Conservation (phyloP, 345 rosid species). For the Sapria himalayana region DNA sequence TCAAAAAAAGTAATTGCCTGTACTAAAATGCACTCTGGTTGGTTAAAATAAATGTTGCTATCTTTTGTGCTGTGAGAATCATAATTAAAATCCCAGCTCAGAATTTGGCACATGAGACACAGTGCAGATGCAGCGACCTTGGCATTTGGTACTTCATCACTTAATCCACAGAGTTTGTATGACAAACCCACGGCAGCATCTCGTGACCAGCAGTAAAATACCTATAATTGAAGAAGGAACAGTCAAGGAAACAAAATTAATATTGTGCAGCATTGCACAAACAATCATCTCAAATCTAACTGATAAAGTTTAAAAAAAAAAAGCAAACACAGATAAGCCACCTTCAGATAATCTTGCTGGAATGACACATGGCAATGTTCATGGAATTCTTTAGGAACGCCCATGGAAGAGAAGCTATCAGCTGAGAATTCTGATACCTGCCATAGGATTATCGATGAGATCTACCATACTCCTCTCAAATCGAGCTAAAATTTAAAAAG, state of each 20-base stretch:
- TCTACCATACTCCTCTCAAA: constrained; percentile 5
- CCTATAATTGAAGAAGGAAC: constrained; percentile 22
- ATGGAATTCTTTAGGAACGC: constrained; percentile 93
- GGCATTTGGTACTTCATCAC: constrained; percentile 45
- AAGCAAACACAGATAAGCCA: constrained; percentile 8
- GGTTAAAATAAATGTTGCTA: constrained; percentile 23
- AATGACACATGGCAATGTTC: constrained; percentile 68
- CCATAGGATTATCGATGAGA: constrained; percentile 10
- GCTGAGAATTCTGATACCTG: constrained; percentile 97
- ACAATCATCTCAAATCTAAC: constrained; percentile 8
- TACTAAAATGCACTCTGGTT: constrained; percentile 51
- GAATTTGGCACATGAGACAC: constrained; percentile 77
- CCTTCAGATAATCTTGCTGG: constrained; percentile 74
- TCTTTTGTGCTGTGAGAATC: constrained; percentile 21
- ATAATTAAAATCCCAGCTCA: constrained; percentile 75
- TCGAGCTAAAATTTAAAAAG: constrained; percentile 1
- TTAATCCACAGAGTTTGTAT: constrained; percentile 41
- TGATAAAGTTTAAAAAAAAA: constrained; percentile 10
- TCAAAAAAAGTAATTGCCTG: constrained; percentile 32
- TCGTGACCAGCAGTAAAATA: constrained; percentile 71
- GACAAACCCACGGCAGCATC: constrained; percentile 72
- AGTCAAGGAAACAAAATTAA: neutral
- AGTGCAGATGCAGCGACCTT: constrained; percentile 77
- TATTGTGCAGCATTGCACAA: constrained; percentile 6
- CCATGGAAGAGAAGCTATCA: constrained; percentile 81